A percentile compares a stretch with the other conserved stretches of the same genome.
These are phyloP conservation scores for Solanum chiquidenum DNA, from an alignment of 257 asterid species.

Conservation along the genomic window DNA sequence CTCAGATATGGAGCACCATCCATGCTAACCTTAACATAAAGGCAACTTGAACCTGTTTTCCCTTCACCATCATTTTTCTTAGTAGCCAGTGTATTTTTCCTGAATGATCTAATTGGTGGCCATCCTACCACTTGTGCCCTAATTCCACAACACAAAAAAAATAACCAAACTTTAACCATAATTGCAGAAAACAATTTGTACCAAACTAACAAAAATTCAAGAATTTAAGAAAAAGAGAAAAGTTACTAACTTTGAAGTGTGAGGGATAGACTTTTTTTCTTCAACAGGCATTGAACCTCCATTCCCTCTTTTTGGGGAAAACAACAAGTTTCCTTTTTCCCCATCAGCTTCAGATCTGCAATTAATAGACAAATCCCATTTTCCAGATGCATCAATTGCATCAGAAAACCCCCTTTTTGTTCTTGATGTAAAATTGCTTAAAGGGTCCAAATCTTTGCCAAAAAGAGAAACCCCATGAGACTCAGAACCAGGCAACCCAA, in stretches of 20 bases:
- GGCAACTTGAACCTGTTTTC: slow-evolving; percentile 34
- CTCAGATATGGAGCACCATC: slow-evolving; percentile 89
- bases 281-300: slow-evolving; percentile 2
- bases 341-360: slow-evolving; percentile 49
- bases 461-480: slow-evolving; percentile 47
- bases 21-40: slow-evolving; percentile 79
- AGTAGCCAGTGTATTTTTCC: slow-evolving; percentile 53
- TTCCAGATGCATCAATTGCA: slow-evolving; percentile 60
- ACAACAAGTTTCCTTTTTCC: slow-evolving; percentile 17
- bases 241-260: slow-evolving; percentile 23
- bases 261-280: slow-evolving; percentile 10
- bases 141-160: slow-evolving; percentile 6
- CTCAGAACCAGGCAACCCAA: slow-evolving; percentile 76
- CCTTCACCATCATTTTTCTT: slow-evolving; percentile 26
- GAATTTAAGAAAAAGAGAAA: not conserved
- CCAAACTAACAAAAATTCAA: not conserved
- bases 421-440: slow-evolving; percentile 38
- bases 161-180: not conserved
- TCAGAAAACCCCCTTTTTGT: slow-evolving; percentile 70
- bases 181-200: not conserved
- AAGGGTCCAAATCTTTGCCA: slow-evolving; percentile 39
- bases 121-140: slow-evolving; percentile 90
- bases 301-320: slow-evolving; percentile 25
- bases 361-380: slow-evolving; percentile 51
- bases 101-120: slow-evolving; percentile 82